Base-by-base conservation (phyloP, 106 monocot species). In the Apostasia shenzhenica region DNA sequence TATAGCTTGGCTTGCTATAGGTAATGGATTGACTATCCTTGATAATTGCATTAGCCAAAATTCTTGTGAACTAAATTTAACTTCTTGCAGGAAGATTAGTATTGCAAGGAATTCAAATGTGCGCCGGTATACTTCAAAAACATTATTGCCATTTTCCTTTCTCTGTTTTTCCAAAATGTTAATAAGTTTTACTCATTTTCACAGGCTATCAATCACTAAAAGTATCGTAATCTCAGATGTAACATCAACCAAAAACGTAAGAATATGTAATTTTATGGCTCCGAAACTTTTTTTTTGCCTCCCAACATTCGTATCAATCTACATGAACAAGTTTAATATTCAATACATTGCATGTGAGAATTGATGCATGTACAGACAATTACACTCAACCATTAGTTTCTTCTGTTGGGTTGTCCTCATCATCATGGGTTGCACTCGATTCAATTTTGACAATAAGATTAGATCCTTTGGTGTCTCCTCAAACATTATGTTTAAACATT, bases 191-290 rank as follows among this genome's bases (percentile, higher is more conserved):
- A 53, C 44, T 51, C 26, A 41, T 56, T 46, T 61, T 52, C 37
- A 13, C 79, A 79, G 79, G 79, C 40, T 63, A 10, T 73, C 79
- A 13, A 45, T 79, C 70, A 61, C 74, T 45, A 79, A 54, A 63
- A 55, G 45, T 14, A 58, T 64, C 13, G 42, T 55, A 49, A n/a
- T 69, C 13, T 49, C 79, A 11, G 57, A 57, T 79, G 73, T 49
- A 12, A 69, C 67, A 59, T 75, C 57, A 57, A 79, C 41, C 42
- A 79, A 57, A 63, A 48, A 47, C 14, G 45, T 52, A 7, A 44
- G 59, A 49, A 74, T 79, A 73, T 68, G 73, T 63, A 8, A 55
- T 39, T 45, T 68, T 57, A 47, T 14, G 55, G 6, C 14, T 42
- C 54, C 37, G 9, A 14, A 26, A 26, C 26, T 26, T 26, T 0